Conservation (phyloP, 140 eudicot species). For the Flaveria floridana region DNA sequence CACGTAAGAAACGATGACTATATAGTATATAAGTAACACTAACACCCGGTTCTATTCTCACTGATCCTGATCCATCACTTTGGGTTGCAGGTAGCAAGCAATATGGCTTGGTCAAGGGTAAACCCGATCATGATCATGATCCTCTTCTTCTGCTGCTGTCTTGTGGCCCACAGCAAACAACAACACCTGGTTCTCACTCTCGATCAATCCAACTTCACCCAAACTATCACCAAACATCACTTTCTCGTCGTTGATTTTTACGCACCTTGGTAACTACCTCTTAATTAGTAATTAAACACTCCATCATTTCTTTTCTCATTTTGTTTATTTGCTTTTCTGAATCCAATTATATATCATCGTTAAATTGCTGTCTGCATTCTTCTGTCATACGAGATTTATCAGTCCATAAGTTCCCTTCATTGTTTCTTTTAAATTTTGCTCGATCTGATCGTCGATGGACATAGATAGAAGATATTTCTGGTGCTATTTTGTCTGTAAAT, state of each 20-base stretch:
- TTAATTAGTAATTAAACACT: too few relatives aligned
- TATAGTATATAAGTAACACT: too few relatives aligned
- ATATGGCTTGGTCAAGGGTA: constrained; percentile 35
- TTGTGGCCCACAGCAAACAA: neutral
- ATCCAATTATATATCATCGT: too few relatives aligned
- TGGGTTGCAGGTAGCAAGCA: constrained; percentile 24
- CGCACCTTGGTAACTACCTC: constrained; percentile 67
- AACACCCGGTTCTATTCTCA: too few relatives aligned
- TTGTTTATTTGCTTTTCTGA: neutral
- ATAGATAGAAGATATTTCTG: too few relatives aligned
- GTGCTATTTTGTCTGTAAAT: constrained; percentile 4
- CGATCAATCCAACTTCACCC: constrained; percentile 75
- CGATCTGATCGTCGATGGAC: too few relatives aligned
- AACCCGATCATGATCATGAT: neutral
- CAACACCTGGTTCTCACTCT: constrained; percentile 52
- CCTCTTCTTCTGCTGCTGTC: constrained; percentile 23
- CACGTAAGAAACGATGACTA: neutral
- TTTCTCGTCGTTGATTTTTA: constrained; percentile 76
- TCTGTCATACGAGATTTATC: neutral
- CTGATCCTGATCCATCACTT: neutral
- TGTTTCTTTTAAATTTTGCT: neutral
- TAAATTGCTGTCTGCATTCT: too few relatives aligned
- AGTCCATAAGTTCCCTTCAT: too few relatives aligned
- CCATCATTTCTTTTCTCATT: neutral
- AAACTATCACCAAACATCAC: constrained; percentile 49